A percentile compares a stretch with the other conserved stretches of the same genome.
Evolutionary conservation across 73 alveolate species (phyloP).

Genomic region (Paraurostyla sp.): DNA sequence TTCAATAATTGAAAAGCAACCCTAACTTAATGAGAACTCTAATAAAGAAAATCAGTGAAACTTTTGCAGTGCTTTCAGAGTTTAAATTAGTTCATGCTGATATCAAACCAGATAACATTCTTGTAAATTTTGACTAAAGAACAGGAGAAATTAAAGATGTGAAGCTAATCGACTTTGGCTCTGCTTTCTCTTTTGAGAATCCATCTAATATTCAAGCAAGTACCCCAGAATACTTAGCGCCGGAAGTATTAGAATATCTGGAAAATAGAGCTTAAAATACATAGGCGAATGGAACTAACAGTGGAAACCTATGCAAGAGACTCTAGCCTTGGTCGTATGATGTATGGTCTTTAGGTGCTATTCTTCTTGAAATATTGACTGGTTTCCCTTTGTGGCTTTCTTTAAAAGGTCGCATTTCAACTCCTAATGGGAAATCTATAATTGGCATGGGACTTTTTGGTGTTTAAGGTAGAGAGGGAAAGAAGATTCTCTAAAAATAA

Average conservation of each 20-base stretch:
- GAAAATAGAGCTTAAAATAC: conserved; percentile 44
- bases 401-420: conserved; percentile 69
- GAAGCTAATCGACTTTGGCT: conserved; percentile 83
- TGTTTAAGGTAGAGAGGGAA: conserved; percentile 68
- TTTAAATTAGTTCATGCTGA: conserved; percentile 83
- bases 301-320: conserved; percentile 58
- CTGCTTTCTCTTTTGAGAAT: conserved; percentile 67
- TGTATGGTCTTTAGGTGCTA: conserved; percentile 83
- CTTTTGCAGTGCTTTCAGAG: conserved; percentile 60
- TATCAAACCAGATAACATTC: conserved; percentile 85
- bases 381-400: conserved; percentile 88
- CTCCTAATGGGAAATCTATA: conserved; percentile 46
- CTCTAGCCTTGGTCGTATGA: conserved; percentile 82
- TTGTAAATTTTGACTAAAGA: conserved; percentile 59
- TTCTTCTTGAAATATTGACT: conserved; percentile 73
- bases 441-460: conserved; percentile 75
- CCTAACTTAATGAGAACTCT: conserved; percentile 40
- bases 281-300: conserved; percentile 20
- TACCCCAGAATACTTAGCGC: conserved; percentile 85
- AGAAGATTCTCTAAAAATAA: conserved; percentile 70
- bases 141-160: conserved; percentile 53
- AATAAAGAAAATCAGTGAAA: conserved; percentile 60
- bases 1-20: conserved; percentile 45
- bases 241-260: conserved; percentile 67
- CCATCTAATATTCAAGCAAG: conserved; percentile 62